These are phyloP conservation scores for Cytospora schulzeri DNA, from an alignment of 2,329 filamentous ascomycete genomes.

Conservation along the genomic window DNA sequence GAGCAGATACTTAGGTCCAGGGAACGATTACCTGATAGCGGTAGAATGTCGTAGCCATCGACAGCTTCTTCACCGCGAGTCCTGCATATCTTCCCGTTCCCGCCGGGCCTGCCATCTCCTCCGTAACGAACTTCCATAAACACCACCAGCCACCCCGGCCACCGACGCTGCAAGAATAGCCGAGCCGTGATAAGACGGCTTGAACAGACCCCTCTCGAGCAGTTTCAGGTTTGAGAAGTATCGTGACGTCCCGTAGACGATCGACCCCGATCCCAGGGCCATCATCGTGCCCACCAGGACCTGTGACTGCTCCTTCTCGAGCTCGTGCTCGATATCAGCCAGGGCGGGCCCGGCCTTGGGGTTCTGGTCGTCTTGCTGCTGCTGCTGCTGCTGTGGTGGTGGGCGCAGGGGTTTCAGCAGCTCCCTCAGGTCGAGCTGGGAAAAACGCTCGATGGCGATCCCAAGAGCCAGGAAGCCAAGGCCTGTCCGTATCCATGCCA, in stretches of 20 bases:
- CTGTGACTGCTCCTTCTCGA: conserved; percentile 37
- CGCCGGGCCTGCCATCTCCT: conserved; percentile 29
- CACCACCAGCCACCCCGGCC: conserved; percentile 36
- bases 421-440: conserved; percentile 44
- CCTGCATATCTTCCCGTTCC: conserved; percentile 25
- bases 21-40: too few relatives aligned
- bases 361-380: conserved; percentile 22
- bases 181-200: conserved; percentile 37
- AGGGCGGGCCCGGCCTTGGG: conserved; percentile 13
- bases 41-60: too few relatives aligned
- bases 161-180: conserved; percentile 36
- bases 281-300: conserved; percentile 46
- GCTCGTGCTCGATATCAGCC: conserved; percentile 25
- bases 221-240: conserved; percentile 48
- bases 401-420: conserved; percentile 34
- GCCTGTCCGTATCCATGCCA: conserved; percentile 54
- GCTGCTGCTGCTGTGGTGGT: conserved; percentile 25
- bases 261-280: conserved; percentile 46
- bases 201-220: conserved; percentile 47
- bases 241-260: conserved; percentile 49
- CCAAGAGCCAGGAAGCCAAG: conserved; percentile 55
- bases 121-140: conserved; percentile 34
- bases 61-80: conserved; percentile 4
- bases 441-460: conserved; percentile 50
- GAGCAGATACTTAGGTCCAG: too few relatives aligned